Evolutionary conservation across 495 filamentous ascomycete species (phyloP).

Genomic region (Antarctomyces pellizariae): DNA sequence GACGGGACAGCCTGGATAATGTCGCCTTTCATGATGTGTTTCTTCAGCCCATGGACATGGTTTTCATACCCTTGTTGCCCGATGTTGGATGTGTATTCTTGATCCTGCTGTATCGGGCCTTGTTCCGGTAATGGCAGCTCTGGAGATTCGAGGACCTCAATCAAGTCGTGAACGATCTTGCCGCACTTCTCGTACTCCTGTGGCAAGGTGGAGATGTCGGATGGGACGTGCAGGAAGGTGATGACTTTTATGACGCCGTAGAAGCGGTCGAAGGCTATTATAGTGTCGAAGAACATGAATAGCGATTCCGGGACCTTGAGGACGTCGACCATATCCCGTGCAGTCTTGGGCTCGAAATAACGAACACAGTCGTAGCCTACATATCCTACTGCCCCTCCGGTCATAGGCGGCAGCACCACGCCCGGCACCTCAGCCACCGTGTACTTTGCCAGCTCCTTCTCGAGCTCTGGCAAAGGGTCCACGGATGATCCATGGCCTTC

Average conservation of each 20-base stretch:
- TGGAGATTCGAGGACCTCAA: slow-evolving; percentile 42
- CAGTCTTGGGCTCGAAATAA: slow-evolving; percentile 92
- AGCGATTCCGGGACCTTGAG: slow-evolving; percentile 74
- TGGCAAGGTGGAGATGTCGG: slow-evolving; percentile 21
- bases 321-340: slow-evolving; percentile 64
- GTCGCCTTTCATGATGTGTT: slow-evolving; percentile 73
- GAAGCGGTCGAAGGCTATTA: slow-evolving; percentile 88
- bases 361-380: slow-evolving; percentile 92
- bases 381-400: slow-evolving; percentile 85
- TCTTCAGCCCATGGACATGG: slow-evolving; percentile 60
- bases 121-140: slow-evolving; percentile 60
- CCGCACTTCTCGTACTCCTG: slow-evolving; percentile 42
- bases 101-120: slow-evolving; percentile 40
- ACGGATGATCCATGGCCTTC: slow-evolving; percentile 58
- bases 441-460: slow-evolving; percentile 52
- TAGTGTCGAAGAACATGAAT: slow-evolving; percentile 95
- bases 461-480: slow-evolving; percentile 64
- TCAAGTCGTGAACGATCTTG: slow-evolving; percentile 33
- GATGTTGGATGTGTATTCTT: slow-evolving; percentile 83
- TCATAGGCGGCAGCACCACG: slow-evolving; percentile 57
- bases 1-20: slow-evolving; percentile 96
- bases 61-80: slow-evolving; percentile 67
- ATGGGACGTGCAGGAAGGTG: slow-evolving; percentile 53
- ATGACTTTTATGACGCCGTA: slow-evolving; percentile 80
- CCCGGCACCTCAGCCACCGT: slow-evolving; percentile 61